These are phyloP conservation scores for Neocatenulostroma microsporum DNA, from an alignment of 2,329 filamentous ascomycete species.

Conservation along the genomic window DNA sequence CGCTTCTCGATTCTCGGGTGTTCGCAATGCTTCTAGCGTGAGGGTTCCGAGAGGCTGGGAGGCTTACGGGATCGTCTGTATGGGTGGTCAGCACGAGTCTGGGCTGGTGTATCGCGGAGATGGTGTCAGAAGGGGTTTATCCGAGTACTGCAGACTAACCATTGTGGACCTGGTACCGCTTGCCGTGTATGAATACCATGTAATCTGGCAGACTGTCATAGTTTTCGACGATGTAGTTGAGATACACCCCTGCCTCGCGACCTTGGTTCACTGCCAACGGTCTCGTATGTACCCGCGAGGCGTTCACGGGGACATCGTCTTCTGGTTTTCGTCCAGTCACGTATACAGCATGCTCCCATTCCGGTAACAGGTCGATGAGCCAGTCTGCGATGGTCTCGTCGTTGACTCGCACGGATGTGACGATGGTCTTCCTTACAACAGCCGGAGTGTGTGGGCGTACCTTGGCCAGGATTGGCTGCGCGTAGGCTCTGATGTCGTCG, in stretches of 20 bases:
- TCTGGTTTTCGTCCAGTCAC: not conserved
- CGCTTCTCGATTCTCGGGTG: no score
- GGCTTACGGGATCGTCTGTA: not conserved
- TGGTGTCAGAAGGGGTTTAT: not conserved
- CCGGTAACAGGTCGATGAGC: not conserved
- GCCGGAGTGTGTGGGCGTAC: not conserved
- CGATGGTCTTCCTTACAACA: not conserved
- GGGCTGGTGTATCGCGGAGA: not conserved
- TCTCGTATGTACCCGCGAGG: not conserved
- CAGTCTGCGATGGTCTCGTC: conserved; percentile 2
- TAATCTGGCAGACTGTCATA: not conserved
- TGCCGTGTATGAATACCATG: conserved; percentile 1
- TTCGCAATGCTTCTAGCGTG: no score
- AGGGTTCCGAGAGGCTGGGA: not conserved
- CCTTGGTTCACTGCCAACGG: not conserved
- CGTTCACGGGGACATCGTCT: not conserved
- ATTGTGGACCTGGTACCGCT: conserved; percentile 2
- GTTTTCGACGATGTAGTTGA: not conserved
- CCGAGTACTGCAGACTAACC: no score
- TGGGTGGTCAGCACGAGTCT: not conserved
- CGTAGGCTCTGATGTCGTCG: no score
- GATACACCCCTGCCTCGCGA: not conserved
- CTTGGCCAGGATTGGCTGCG: no score
- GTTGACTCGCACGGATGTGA: not conserved
- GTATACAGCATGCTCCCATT: not conserved